A percentile compares a stretch with the other conserved stretches of the same genome.
Conservation (phyloP, 768 basidiomycete genomes). For the Termitomyces heimii region DNA sequence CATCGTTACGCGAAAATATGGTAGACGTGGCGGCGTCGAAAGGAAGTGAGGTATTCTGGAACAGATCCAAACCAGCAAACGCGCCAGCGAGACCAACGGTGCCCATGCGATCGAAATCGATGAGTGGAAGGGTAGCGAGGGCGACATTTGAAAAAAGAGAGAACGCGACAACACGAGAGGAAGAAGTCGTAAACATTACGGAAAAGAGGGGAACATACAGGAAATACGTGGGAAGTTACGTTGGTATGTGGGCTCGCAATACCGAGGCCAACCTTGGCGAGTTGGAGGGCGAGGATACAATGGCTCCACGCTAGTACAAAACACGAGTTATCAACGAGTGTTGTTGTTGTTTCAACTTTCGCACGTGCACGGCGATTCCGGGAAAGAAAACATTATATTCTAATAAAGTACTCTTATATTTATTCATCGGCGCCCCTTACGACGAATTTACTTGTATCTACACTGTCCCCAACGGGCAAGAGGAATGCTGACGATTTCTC, state of each 20-base stretch:
- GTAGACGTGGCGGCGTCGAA: slow-evolving; percentile 73
- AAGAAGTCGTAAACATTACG: slow-evolving; percentile 19
- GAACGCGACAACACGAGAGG: slow-evolving; percentile 15
- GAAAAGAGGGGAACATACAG: slow-evolving; percentile 9
- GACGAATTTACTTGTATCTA: slow-evolving; percentile 26
- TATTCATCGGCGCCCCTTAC: slow-evolving; percentile 22
- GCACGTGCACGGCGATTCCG: slow-evolving; percentile 9
- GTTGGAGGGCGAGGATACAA: slow-evolving; percentile 1
- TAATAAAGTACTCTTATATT: neutral
- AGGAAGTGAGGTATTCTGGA: slow-evolving; percentile 49
- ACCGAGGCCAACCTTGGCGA: neutral
- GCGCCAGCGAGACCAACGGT: slow-evolving; percentile 83
- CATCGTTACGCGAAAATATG: slow-evolving; percentile 55
- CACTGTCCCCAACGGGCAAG: slow-evolving; percentile 47
- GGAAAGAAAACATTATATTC: neutral
- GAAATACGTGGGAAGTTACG: slow-evolving; percentile 5
- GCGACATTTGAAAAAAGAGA: slow-evolving; percentile 20
- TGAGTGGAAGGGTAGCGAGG: slow-evolving; percentile 30
- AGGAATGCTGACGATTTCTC: slow-evolving; percentile 58
- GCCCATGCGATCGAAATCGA: slow-evolving; percentile 74
- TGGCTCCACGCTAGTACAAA: neutral
- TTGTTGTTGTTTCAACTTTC: slow-evolving; percentile 15
- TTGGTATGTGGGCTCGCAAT: slow-evolving; percentile 5
- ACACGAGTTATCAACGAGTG: slow-evolving; percentile 8
- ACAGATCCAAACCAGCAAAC: slow-evolving; percentile 82